Base-by-base conservation (phyloP, 2,329 filamentous ascomycete genomes). In the Davidsoniella virescens region DNA sequence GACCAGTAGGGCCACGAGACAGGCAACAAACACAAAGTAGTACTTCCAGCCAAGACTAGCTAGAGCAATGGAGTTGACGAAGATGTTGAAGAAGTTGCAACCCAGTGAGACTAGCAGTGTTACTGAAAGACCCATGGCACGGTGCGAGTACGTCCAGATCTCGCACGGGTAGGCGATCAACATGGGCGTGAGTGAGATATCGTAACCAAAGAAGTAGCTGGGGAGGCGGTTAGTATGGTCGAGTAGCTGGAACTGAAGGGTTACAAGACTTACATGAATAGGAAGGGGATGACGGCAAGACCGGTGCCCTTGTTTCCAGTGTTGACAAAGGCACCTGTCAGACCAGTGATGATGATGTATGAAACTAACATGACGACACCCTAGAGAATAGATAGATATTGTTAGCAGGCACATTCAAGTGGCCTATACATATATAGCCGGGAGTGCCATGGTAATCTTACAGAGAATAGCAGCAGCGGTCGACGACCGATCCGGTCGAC, bases 61-160 rank as follows among this genome's bases (percentile, higher is more conserved):
- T 2, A 70, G 62, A 0, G 66, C 67, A 14, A 69, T 65, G 0
- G 68, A 65, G 59, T 70, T 70, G 56, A 69, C 65, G 29, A 67
- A 67, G 26, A 62, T 67, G 36, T 64, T 65, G 58, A 68, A 68
- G 58, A 68, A 68, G 23, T 61, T 58, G 1, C 62, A 63, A 1
- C 62, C 54, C 29, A 64, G 62, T 49, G 72, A 72, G 55, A 71
- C 76, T 42, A 77, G 65, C 56, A 77, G 73, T 59, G 73, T 71
- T 48, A 74, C 64, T 36, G 70, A 73, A 52, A 80, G 72, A 61
- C 77, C 76, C 52, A 74, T 74, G 39, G 72, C 70, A 53, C 75
- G 69, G 49, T 71, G 67, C 2, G 71, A 65, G 57, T 73, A 80
- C 1, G 76, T 76, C 64, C 75, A 78, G 0, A 79, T 61, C 54